phyloP scores from a whole-genome alignment of 345 rosid species.

The Reutealis trisperma region DNA sequence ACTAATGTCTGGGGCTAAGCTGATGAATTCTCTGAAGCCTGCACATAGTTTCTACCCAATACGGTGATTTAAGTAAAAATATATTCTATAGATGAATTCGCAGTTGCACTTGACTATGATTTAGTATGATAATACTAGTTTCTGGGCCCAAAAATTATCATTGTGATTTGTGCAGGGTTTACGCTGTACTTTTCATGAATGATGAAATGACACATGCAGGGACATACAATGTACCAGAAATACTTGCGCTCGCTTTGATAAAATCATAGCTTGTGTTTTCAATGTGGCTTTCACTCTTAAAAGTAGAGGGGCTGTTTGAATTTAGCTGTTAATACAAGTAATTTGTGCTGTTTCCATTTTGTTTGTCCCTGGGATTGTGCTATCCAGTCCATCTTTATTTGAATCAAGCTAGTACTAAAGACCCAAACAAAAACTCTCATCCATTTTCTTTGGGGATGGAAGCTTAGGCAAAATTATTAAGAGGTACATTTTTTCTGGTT shows the following conservation, averaged over 20 bases:
- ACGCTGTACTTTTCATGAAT: not conserved
- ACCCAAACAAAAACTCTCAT: no score
- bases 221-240: not conserved
- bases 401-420: no score
- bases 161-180: not conserved
- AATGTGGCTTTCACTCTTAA: no score
- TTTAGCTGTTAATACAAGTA: no score
- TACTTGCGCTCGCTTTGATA: not conserved
- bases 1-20: not conserved
- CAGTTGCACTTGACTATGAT: not conserved
- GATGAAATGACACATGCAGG: not conserved
- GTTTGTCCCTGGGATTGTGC: no score
- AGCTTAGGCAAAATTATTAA: not conserved
- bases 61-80: not conserved
- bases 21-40: not conserved
- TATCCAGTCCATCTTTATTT: no score
- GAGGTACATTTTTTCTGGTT: no score
- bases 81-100: not conserved
- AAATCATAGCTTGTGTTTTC: no score
- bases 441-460: not conserved
- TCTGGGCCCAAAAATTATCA: not conserved
- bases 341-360: no score
- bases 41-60: not conserved
- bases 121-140: not conserved
- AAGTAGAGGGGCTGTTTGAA: no score